Conservation (phyloP, 2,329 filamentous ascomycete species). For the Allantophomopsis cytisporea region DNA sequence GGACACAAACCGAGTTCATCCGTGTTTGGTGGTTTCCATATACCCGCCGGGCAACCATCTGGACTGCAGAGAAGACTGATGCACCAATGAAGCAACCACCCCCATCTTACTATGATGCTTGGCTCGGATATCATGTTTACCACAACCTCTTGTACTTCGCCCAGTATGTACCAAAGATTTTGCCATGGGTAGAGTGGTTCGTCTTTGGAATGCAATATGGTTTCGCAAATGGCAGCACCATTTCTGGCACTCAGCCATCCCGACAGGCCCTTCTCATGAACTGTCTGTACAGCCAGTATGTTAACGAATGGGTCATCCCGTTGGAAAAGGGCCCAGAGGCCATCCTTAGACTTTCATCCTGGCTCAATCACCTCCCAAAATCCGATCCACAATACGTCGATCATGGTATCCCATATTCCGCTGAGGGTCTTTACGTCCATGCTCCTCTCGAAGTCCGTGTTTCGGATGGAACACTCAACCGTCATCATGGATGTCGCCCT, state of each 20-base stretch:
- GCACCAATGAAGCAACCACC: conserved; percentile 41
- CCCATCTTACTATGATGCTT: conserved; percentile 66
- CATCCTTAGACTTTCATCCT: conserved; percentile 67
- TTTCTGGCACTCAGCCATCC: conserved; percentile 67
- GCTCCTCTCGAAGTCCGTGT: conserved; percentile 89
- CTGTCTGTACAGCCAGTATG: conserved; percentile 95
- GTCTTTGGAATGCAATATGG: conserved; percentile 97
- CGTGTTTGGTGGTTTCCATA: conserved; percentile 98
- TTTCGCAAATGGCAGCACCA: conserved; percentile 56
- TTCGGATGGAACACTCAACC: conserved; percentile 45
- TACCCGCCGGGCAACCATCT: conserved; percentile 74
- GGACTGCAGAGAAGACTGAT: conserved; percentile 71
- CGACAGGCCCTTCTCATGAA: conserved; percentile 83
- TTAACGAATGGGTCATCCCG: conserved; percentile 96
- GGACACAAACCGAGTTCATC: conserved; percentile 78
- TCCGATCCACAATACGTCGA: conserved; percentile 50
- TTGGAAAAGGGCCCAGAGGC: conserved; percentile 78
- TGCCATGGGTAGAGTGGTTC: conserved; percentile 90
- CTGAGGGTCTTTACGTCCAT: conserved; percentile 70
- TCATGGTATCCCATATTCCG: conserved; percentile 66
- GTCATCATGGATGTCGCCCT: conserved; percentile 31
- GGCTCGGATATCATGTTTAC: conserved; percentile 77
- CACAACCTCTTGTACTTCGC: conserved; percentile 78
- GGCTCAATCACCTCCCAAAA: conserved; percentile 55
- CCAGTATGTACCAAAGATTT: conserved; percentile 62